These are phyloP conservation scores for Candida endomychidarum DNA, from an alignment of 805 yeast genomes.

Conservation along the genomic window DNA sequence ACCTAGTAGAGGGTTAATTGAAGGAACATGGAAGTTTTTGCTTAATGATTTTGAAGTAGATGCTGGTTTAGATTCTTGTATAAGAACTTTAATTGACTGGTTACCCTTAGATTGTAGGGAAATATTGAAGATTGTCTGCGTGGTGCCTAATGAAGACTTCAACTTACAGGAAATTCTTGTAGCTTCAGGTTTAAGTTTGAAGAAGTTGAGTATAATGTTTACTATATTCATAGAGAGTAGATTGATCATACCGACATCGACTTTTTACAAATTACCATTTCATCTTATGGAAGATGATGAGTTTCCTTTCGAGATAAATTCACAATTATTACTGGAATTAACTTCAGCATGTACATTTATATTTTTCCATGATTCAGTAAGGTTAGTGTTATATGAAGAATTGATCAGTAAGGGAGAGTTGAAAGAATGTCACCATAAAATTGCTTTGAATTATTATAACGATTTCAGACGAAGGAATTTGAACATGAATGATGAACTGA, in stretches of 20 bases:
- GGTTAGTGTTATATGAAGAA: conserved; percentile 28
- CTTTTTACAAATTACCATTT: conserved; percentile 50
- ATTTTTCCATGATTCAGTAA: conserved; percentile 44
- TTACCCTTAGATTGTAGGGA: conserved; percentile 18
- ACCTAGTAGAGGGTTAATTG: conserved; percentile 7
- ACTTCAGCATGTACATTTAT: conserved; percentile 35
- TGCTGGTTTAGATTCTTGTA: conserved; percentile 13
- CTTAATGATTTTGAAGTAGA: not conserved
- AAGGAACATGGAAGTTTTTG: conserved; percentile 10
- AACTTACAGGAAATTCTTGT: conserved; percentile 36
- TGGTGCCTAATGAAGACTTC: conserved; percentile 39
- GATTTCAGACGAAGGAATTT: conserved; percentile 11
- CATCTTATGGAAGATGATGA: conserved; percentile 25
- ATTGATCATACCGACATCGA: conserved; percentile 38
- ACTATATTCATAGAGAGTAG: conserved; percentile 31
- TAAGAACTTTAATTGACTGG: conserved; percentile 21
- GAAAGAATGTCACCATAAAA: conserved; percentile 31
- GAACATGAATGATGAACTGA: too few relatives aligned
- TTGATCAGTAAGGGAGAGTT: conserved; percentile 26
- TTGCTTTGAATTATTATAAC: conserved; percentile 44
- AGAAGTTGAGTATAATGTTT: conserved; percentile 31
- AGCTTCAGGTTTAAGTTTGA: conserved; percentile 34
- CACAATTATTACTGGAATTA: conserved; percentile 31
- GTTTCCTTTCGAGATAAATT: conserved; percentile 29
- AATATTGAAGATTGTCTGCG: conserved; percentile 41